Base-by-base conservation (phyloP, 2,329 filamentous ascomycete genomes). In the Xylariaceae sp. region DNA sequence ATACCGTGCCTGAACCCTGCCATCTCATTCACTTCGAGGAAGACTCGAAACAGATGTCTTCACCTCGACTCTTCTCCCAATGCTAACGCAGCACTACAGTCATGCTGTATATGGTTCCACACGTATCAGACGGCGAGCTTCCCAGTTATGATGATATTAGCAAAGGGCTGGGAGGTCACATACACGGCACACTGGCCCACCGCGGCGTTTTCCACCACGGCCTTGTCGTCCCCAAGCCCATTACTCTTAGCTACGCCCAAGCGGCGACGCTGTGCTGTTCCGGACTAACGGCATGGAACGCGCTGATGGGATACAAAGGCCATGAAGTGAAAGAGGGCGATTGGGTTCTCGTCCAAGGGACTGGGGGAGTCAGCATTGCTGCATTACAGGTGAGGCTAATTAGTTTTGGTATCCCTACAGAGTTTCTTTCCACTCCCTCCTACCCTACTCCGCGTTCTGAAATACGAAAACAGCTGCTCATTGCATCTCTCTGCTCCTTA, bases 71-170 rank as follows among this genome's bases (percentile, higher is more conserved):
- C 23, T 22, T 16, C 12, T 4, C 12, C 27, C 16, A 32, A 32
- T 16, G 27, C 27, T 4, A 32, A 4, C 12, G n/a, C n/a, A n/a
- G n/a, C n/a, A n/a, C 12, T 14, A 12, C 25, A 46, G 73, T 77
- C 43, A 63, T 73, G 22, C 75, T 71, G 1, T 67, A 74, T 47
- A 74, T 76, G 25, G 42, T 10, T 67, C 69, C 27, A 68, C 70
- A 33, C 42, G 66, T 67, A 5, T 49, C 78, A 2, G 75, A 83
- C 45, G 82, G 81, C 27, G 72, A 71, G 1, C 69, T 83, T 6
- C 74, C 80, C 42, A 68, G 81, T 49, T 76, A 77, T 48, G 80
- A 71, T 25, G 69, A 75, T 22, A 84, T 80, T 61, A 70, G 77
- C 42, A 72, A 82, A 32, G 81, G 79, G 3, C 71, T 85, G 11